Evolutionary conservation across 1,284 basidiomycete species (phyloP).

Genomic region (Irpex sp.): DNA sequence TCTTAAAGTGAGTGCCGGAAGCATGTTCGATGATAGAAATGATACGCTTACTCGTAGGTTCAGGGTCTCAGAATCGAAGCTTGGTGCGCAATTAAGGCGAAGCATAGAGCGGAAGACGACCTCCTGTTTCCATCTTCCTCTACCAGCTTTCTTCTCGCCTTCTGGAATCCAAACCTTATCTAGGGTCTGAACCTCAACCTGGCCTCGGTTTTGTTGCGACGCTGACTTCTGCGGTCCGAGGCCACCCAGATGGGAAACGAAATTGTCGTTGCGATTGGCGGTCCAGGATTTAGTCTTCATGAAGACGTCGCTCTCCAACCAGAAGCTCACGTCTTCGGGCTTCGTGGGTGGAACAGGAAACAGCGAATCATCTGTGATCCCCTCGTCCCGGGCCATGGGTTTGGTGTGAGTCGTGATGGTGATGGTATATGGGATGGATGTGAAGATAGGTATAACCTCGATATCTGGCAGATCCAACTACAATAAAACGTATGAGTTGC

Average conservation of each 20-base stretch:
- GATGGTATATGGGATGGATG: conserved; percentile 14
- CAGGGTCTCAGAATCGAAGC: neutral
- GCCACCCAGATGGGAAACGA: neutral
- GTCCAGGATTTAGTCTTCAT: neutral
- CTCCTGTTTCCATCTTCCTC: conserved; percentile 14
- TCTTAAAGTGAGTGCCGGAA: neutral
- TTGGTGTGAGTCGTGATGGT: conserved; percentile 11
- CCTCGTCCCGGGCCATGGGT: conserved; percentile 6
- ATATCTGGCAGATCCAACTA: conserved; percentile 13
- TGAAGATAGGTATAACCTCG: conserved; percentile 6
- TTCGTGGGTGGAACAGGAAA: conserved; percentile 14
- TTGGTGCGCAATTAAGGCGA: conserved; percentile 1
- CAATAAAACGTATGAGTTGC: neutral
- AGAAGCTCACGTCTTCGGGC: neutral
- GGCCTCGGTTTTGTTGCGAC: neutral
- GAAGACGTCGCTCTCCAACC: neutral
- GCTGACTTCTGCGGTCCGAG: neutral
- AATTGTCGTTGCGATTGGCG: neutral
- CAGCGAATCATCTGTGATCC: neutral
- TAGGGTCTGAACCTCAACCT: neutral
- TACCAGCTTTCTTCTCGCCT: conserved; percentile 1
- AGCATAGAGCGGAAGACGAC: conserved; percentile 9
- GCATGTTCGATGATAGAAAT: neutral
- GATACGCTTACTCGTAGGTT: neutral
- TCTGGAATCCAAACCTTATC: conserved; percentile 14